These are phyloP conservation scores for Zygosaccharomyces bisporus DNA, from an alignment of 805 yeast genomes.

Conservation along the genomic window DNA sequence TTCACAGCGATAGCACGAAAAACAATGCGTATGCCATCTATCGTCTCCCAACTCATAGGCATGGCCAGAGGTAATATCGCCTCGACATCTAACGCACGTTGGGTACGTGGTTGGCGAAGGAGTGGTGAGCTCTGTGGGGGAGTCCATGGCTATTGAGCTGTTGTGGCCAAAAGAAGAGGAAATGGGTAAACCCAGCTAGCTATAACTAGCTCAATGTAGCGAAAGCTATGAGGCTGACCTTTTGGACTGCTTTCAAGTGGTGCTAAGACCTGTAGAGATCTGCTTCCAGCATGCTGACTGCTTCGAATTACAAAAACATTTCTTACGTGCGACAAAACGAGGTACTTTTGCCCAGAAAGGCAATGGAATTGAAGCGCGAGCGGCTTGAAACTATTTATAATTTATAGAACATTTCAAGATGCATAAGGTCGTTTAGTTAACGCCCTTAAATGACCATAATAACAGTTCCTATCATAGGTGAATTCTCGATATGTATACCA, in stretches of 20 bases:
- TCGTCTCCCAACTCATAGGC: conserved; percentile 94
- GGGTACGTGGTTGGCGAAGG: conserved; percentile 18
- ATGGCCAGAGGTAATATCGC: conserved; percentile 77
- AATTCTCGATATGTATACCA: too few relatives aligned
- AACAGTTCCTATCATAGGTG: too few relatives aligned
- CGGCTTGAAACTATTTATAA: background rate
- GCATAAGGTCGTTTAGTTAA: too few relatives aligned
- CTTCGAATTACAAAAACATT: conserved; percentile 3
- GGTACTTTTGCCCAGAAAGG: conserved; percentile 1
- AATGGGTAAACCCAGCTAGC: background rate
- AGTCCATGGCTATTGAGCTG: conserved; percentile 3
- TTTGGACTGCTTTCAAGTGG: background rate
- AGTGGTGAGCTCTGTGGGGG: conserved; percentile 6
- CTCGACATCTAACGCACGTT: conserved; percentile 42
- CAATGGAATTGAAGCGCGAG: background rate
- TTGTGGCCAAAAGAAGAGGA: background rate
- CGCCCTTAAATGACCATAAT: too few relatives aligned
- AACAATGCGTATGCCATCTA: conserved; percentile 94
- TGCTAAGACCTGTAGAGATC: background rate
- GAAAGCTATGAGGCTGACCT: background rate
- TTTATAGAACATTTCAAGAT: background rate
- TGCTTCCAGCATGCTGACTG: conserved; percentile 1
- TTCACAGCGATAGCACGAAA: conserved; percentile 81
- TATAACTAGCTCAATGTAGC: background rate
- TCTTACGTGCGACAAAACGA: conserved; percentile 4